Base-by-base conservation (phyloP, 169 alveolate genomes). In the Blepharisma undulans region DNA sequence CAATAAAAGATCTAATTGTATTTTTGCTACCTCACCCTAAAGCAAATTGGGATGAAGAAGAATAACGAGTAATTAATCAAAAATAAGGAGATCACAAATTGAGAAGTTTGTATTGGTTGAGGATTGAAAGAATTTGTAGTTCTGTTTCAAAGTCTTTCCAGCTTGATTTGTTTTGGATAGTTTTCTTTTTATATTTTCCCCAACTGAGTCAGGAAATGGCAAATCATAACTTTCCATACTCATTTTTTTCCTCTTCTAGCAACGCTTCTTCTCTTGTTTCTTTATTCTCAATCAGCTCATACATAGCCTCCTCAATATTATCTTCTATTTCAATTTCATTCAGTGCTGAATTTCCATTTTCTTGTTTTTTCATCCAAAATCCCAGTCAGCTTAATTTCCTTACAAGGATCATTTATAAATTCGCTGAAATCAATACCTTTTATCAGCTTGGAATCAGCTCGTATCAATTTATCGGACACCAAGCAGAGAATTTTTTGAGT, bases 101-200 rank as follows among this genome's bases (percentile, higher is more conserved):
- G 95, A 93, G 3, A 34, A 80, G 8, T 88, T 89, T 61, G 96
- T n/a, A n/a, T n/a, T n/a, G n/a, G n/a, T n/a, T n/a, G n/a, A n/a
- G n/a, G n/a, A n/a, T n/a, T n/a, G 77, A 82, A 82, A 59, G 36
- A 60, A 0, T 78, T 78, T 48, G 78, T 82, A 10, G 22, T 10
- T 16, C 89, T 78, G 5, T 19, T n/a, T n/a, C 1, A 22, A 7
- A 82, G 84, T 1, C 36, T 82, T 60, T 82, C n/a, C n/a, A n/a
- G n/a, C n/a, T n/a, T n/a, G n/a, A n/a, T n/a, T n/a, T n/a, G n/a
- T n/a, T n/a, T n/a, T n/a, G n/a, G n/a, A n/a, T n/a, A n/a, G n/a
- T 21, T 86, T 72, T 12, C 27, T 86, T 66, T 72, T 19, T 32
- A 86, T 72, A 25, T 86, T 33, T 82, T 82, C 18, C 10, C 89